Evolutionary conservation across 192 early-diverging fungal species (phyloP).

Genomic region (Backusella liffmaniae): DNA sequence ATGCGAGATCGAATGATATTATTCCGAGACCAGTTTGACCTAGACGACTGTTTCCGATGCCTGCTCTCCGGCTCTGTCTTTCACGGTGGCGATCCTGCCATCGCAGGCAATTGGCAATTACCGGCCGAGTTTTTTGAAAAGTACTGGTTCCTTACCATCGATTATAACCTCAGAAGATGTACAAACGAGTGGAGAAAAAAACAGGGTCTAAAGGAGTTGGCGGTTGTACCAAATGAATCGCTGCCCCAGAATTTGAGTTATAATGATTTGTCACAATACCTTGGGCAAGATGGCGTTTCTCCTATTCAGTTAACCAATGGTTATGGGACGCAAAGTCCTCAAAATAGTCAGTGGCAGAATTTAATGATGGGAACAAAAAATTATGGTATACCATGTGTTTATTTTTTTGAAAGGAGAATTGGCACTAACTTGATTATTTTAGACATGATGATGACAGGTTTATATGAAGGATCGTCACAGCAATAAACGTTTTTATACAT

Average conservation of each 20-base stretch:
- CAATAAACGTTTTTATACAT: not conserved
- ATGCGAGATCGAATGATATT: constrained; percentile 46
- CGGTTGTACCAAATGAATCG: not conserved
- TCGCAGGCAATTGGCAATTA: constrained; percentile 34
- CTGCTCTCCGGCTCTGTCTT: constrained; percentile 23
- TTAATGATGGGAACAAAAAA: constrained; percentile 11
- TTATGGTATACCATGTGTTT: not conserved
- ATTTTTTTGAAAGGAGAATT: not conserved
- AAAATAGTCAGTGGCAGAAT: not conserved
- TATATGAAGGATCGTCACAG: not conserved
- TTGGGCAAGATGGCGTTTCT: not conserved
- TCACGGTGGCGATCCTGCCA: constrained; percentile 35
- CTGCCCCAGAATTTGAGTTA: not conserved
- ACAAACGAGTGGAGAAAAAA: constrained; percentile 6
- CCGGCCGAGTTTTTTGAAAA: constrained; percentile 32
- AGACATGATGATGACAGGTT: constrained; percentile 15
- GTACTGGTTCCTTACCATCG: constrained; percentile 32
- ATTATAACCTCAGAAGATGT: constrained; percentile 21
- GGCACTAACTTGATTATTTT: not conserved
- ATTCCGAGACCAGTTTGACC: constrained; percentile 38
- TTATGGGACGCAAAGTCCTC: not conserved
- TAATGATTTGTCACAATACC: constrained; percentile 5
- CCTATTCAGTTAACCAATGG: not conserved
- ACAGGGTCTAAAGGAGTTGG: not conserved
- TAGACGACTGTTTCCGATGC: constrained; percentile 36